Conservation (phyloP, 1,284 basidiomycete species). For the Athelia psychrophila region DNA sequence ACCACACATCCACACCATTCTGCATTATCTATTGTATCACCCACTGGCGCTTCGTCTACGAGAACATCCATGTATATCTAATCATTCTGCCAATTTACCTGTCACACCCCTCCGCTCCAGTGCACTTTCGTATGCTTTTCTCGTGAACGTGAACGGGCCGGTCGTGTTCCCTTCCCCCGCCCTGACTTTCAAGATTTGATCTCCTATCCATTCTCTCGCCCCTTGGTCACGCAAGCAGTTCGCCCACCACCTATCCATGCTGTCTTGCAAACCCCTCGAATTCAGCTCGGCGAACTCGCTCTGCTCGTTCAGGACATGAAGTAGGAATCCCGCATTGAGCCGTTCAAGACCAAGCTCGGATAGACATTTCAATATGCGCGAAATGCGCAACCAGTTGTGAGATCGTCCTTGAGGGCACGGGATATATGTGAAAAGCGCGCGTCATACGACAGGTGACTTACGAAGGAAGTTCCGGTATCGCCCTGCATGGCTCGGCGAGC, state of each 20-base stretch:
- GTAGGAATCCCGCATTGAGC: slow-evolving; percentile 63
- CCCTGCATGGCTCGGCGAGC: slow-evolving; percentile 39
- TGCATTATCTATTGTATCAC: too few species aligned
- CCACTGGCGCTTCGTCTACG: too few species aligned
- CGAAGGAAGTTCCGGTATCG: slow-evolving; percentile 65
- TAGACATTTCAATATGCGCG: slow-evolving; percentile 74
- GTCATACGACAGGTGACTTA: slow-evolving; percentile 31
- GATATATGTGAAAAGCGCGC: slow-evolving; percentile 1
- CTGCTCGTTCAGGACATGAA: slow-evolving; percentile 69
- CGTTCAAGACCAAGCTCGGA: slow-evolving; percentile 65
- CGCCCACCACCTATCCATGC: slow-evolving; percentile 79
- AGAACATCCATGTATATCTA: too few species aligned
- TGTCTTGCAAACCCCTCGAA: slow-evolving; percentile 44
- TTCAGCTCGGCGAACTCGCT: slow-evolving; percentile 59
- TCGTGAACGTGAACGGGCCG: slow-evolving; percentile 44
- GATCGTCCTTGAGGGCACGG: slow-evolving; percentile 40
- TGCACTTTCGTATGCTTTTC: slow-evolving; percentile 49
- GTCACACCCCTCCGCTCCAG: slow-evolving; percentile 38
- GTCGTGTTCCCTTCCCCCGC: slow-evolving; percentile 20
- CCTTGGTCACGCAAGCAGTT: slow-evolving; percentile 63
- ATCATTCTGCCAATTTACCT: slow-evolving; percentile 14
- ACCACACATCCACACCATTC: too few species aligned
- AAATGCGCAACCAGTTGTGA: slow-evolving; percentile 78
- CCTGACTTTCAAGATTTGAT: slow-evolving; percentile 47
- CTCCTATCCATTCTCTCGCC: slow-evolving; percentile 54